These are phyloP conservation scores for Skeletonema costatum DNA, from an alignment of 108 stramenopile species.

Conservation along the genomic window DNA sequence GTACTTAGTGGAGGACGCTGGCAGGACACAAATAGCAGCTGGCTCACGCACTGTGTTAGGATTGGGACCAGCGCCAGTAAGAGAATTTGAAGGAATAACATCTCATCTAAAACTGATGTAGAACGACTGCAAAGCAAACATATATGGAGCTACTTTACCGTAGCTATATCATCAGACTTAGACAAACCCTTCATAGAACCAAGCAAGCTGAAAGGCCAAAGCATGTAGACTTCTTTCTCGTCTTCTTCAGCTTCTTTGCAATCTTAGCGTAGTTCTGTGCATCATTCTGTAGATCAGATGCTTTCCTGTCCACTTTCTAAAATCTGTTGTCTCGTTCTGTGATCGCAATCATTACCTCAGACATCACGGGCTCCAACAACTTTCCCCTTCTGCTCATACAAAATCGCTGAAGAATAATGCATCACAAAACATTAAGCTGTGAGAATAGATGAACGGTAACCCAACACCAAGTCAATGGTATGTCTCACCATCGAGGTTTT, in stretches of 20 bases:
- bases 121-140: constrained; percentile 1
- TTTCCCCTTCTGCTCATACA: not conserved
- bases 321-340: constrained; percentile 39
- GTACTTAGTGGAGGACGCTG: constrained; percentile 92
- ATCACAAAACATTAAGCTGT: no score
- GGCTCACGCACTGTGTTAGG: constrained; percentile 91
- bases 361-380: constrained; percentile 8
- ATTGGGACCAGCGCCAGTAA: constrained; percentile 84
- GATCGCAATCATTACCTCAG: constrained; percentile 34
- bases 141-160: not conserved
- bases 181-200: not conserved
- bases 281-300: constrained; percentile 29
- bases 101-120: constrained; percentile 92
- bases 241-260: constrained; percentile 46
- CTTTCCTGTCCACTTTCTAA: constrained; percentile 21
- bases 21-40: constrained; percentile 93
- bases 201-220: not conserved
- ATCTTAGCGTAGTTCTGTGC: constrained; percentile 34
- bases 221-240: constrained; percentile 20
- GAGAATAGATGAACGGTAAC: no score
- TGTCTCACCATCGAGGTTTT: no score
- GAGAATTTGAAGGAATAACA: constrained; percentile 82
- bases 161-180: not conserved
- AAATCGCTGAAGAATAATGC: no score
- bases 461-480: no score